Base-by-base conservation (phyloP, 805 yeast species). In the Candida caryicola region DNA sequence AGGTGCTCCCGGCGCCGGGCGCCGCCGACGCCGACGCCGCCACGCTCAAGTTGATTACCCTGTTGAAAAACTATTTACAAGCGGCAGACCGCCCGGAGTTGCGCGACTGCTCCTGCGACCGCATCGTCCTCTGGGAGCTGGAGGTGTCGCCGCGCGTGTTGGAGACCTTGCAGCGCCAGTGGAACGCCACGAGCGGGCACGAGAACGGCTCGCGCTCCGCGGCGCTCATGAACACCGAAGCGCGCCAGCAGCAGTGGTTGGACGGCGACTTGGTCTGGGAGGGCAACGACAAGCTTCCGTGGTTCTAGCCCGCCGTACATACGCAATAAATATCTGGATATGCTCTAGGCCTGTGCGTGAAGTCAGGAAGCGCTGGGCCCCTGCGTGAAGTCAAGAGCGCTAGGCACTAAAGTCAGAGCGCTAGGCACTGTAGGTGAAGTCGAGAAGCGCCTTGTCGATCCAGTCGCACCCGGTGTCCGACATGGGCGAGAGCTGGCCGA, bases 381-480 rank as follows among this genome's bases (percentile, higher is more conserved):
- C n/a, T n/a, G n/a, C n/a, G n/a, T n/a, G n/a, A n/a, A n/a, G n/a
- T n/a, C n/a, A n/a, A n/a, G n/a, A n/a, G n/a, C n/a, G n/a, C n/a
- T n/a, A n/a, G n/a, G n/a, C n/a, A n/a, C n/a, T n/a, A n/a, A n/a
- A n/a, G n/a, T n/a, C n/a, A n/a, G n/a, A n/a, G n/a, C n/a, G n/a
- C n/a, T n/a, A n/a, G n/a, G n/a, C n/a, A n/a, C n/a, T n/a, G n/a
- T n/a, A n/a, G n/a, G n/a, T n/a, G 23, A 32, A 41, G 18, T 41
- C 45, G 17, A 41, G 16, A 28, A 41, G 29, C 8, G 45, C 34
- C 38, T 73, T 75, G 49, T 75, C 81, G 32, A 75, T 73, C 79
- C 80, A 75, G 45, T 75, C 77, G 59, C 81, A 75, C 0, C 81
- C 81, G 2, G 79, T 74, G 31, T 74, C 79, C 4, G 73, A 55